Conservation (phyloP, 805 yeast species). For the Debaryomyces castellii region DNA sequence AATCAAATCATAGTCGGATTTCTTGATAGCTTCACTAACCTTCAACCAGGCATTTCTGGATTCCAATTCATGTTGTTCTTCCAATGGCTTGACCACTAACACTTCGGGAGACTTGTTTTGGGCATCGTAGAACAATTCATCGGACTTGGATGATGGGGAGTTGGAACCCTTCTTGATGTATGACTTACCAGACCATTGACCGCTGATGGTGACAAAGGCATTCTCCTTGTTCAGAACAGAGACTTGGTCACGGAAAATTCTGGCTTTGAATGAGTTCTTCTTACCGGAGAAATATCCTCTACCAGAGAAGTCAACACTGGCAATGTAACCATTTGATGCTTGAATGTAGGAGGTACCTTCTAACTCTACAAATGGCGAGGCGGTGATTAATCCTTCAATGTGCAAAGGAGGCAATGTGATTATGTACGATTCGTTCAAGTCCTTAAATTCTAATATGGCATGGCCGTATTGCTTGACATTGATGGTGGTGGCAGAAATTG, state of each 20-base stretch:
- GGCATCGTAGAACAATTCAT: conserved; percentile 65
- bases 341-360: conserved; percentile 88
- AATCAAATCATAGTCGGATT: conserved; percentile 74
- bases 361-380: conserved; percentile 91
- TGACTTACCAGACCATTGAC: conserved; percentile 90
- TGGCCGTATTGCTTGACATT: conserved; percentile 92
- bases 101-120: conserved; percentile 48
- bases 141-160: conserved; percentile 44
- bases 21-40: conserved; percentile 83
- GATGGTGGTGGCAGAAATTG: conserved; percentile 74
- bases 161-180: conserved; percentile 57
- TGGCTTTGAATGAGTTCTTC: conserved; percentile 88
- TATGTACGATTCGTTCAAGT: conserved; percentile 65
- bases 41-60: conserved; percentile 85
- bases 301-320: conserved; percentile 79
- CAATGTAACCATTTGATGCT: conserved; percentile 72
- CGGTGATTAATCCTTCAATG: conserved; percentile 88
- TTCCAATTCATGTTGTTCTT: conserved; percentile 77
- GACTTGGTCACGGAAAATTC: conserved; percentile 57
- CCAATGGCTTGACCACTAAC: conserved; percentile 75
- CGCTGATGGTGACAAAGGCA: conserved; percentile 75
- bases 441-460: conserved; percentile 67
- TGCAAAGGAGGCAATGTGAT: conserved; percentile 93
- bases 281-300: conserved; percentile 95
- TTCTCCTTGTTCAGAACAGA: conserved; percentile 53